phyloP scores from a whole-genome alignment of 805 yeast species.

The Wickerhamiella sergipiensis region DNA sequence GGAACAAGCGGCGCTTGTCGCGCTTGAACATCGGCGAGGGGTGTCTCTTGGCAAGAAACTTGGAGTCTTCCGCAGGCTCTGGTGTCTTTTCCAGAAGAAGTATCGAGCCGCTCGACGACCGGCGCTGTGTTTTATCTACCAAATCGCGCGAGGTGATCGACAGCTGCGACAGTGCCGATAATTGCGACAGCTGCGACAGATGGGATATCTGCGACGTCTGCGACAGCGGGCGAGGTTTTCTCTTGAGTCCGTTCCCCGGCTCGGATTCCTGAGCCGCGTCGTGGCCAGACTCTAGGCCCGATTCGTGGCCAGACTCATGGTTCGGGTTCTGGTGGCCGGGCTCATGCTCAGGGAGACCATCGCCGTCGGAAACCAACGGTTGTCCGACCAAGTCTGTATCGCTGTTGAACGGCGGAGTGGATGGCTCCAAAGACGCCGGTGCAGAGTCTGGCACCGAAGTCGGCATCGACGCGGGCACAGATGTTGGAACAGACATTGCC shows the following conservation, averaged over 20 bases:
- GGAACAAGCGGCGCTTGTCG: conserved; percentile 1
- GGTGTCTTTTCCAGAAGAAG: neutral
- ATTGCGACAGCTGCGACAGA: conserved; percentile 15
- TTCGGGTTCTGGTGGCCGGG: too few relatives aligned
- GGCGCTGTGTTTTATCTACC: neutral
- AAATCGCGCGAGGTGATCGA: conserved; percentile 12
- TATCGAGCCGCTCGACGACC: neutral
- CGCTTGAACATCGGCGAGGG: neutral
- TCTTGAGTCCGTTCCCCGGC: neutral
- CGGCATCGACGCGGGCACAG: neutral
- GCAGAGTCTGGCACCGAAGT: too few relatives aligned
- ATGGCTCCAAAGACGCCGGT: too few relatives aligned
- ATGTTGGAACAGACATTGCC: neutral
- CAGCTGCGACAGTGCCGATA: conserved; percentile 11
- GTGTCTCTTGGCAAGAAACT: neutral
- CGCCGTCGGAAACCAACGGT: neutral
- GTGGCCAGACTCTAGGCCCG: neutral
- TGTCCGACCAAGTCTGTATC: neutral
- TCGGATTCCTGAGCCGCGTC: neutral
- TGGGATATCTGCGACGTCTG: conserved; percentile 10
- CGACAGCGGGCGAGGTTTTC: neutral
- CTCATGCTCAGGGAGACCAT: too few relatives aligned
- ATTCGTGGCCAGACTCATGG: neutral
- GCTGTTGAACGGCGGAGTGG: neutral
- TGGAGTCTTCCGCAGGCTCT: neutral